These are phyloP conservation scores for Phytophthora melonis DNA, from an alignment of 352 stramenopile genomes.

Conservation along the genomic window DNA sequence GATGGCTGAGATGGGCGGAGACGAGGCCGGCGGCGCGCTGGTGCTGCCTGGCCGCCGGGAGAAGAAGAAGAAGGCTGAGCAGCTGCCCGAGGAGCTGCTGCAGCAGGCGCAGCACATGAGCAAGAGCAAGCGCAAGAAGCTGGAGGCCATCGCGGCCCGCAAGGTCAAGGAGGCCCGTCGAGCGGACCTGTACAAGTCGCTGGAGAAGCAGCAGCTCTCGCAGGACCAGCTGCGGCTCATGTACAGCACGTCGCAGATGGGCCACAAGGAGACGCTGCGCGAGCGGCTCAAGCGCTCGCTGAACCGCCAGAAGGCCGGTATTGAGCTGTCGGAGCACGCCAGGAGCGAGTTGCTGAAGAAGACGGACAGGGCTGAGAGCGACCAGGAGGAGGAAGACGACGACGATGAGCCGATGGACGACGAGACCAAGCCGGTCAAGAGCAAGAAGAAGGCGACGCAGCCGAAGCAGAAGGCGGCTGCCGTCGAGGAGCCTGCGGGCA, in stretches of 20 bases:
- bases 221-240: constrained; percentile 76
- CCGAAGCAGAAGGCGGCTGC: constrained; percentile 22
- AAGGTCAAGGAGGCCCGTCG: constrained; percentile 84
- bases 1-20: constrained; percentile 64
- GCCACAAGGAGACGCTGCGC: constrained; percentile 84
- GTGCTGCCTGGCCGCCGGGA: constrained; percentile 66
- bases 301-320: constrained; percentile 78
- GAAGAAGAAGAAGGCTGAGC: constrained; percentile 59
- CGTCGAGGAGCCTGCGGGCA: constrained; percentile 5
- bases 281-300: constrained; percentile 83
- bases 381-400: constrained; percentile 30
- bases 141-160: constrained; percentile 73
- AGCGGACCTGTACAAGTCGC: constrained; percentile 83
- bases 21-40: constrained; percentile 63
- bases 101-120: constrained; percentile 74
- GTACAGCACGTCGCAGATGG: constrained; percentile 79
- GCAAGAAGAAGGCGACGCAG: constrained; percentile 24
- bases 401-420: constrained; percentile 28
- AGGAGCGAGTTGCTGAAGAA: constrained; percentile 71
- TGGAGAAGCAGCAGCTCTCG: constrained; percentile 67
- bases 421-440: constrained; percentile 24
- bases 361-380: constrained; percentile 26
- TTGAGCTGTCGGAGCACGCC: constrained; percentile 61
- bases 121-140: constrained; percentile 86
- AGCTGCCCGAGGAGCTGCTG: constrained; percentile 66